phyloP scores from a whole-genome alignment of 2,329 filamentous ascomycete genomes.

The Triangularia verruculosa region DNA sequence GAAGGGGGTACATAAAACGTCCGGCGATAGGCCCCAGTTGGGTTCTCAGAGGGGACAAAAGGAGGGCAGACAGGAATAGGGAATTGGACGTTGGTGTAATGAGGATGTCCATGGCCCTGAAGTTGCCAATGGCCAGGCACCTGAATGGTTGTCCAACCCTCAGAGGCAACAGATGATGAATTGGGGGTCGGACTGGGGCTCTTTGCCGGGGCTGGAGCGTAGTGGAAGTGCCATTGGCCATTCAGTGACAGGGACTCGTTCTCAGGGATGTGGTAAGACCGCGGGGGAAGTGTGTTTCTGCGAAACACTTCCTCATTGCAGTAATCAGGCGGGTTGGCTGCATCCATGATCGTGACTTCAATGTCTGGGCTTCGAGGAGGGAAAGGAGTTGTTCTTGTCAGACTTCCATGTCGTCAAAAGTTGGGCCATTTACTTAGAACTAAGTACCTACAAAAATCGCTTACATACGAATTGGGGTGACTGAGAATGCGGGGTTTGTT shows the following conservation, averaged over 20 bases:
- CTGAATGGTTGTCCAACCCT: slow-evolving; percentile 48
- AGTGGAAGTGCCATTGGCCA: slow-evolving; percentile 56
- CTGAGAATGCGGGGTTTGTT: not conserved
- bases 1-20: slow-evolving; percentile 51
- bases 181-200: slow-evolving; percentile 40
- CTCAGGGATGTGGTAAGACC: slow-evolving; percentile 50
- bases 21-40: slow-evolving; percentile 60
- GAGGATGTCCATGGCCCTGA: slow-evolving; percentile 63
- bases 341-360: not conserved
- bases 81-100: slow-evolving; percentile 67
- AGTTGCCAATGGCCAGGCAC: slow-evolving; percentile 70
- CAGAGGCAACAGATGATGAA: not conserved
- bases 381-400: not conserved
- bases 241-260: slow-evolving; percentile 50
- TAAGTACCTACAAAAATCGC: not conserved
- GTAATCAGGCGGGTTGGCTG: slow-evolving; percentile 38
- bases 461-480: too few species aligned
- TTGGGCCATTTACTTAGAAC: not conserved
- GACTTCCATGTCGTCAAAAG: not conserved
- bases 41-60: slow-evolving; percentile 59
- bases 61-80: slow-evolving; percentile 66
- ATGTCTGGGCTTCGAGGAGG: not conserved
- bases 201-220: slow-evolving; percentile 44
- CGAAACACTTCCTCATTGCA: slow-evolving; percentile 50
- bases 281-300: slow-evolving; percentile 50